These are phyloP conservation scores for Pouteria campechiana DNA, from an alignment of 179 eudicot species.

Conservation along the genomic window DNA sequence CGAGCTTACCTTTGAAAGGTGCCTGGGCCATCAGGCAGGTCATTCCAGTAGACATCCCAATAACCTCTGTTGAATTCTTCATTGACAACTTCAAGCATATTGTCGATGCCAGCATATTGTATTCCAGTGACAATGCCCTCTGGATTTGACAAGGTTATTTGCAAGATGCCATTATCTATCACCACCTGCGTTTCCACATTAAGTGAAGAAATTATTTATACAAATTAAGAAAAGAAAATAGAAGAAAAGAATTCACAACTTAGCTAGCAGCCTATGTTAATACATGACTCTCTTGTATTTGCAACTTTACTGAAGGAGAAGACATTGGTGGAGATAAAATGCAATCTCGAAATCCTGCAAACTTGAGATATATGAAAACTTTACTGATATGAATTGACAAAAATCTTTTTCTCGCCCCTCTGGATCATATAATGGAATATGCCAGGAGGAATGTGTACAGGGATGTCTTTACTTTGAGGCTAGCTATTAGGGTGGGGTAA, in stretches of 20 bases:
- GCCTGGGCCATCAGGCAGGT: constrained; percentile 25
- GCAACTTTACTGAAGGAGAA: neutral
- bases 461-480: too few relatives aligned
- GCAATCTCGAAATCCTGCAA: too few relatives aligned
- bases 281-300: constrained; percentile 3
- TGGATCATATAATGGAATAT: too few relatives aligned
- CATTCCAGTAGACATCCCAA: too few relatives aligned
- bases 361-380: too few relatives aligned
- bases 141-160: constrained; percentile 46
- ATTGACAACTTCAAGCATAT: constrained; percentile 42
- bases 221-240: neutral
- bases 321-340: constrained; percentile 8
- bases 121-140: constrained; percentile 43
- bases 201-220: neutral
- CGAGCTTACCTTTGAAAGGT: constrained; percentile 8
- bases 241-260: neutral
- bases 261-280: constrained; percentile 1
- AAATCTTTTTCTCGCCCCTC: too few relatives aligned
- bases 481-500: too few relatives aligned
- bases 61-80: constrained; percentile 56
- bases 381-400: too few relatives aligned
- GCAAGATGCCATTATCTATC: constrained; percentile 43
- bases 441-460: too few relatives aligned
- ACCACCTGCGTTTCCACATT: constrained; percentile 24
- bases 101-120: constrained; percentile 41